phyloP scores from a whole-genome alignment of 1,284 basidiomycete genomes.

The Rhodofomes roseus region DNA sequence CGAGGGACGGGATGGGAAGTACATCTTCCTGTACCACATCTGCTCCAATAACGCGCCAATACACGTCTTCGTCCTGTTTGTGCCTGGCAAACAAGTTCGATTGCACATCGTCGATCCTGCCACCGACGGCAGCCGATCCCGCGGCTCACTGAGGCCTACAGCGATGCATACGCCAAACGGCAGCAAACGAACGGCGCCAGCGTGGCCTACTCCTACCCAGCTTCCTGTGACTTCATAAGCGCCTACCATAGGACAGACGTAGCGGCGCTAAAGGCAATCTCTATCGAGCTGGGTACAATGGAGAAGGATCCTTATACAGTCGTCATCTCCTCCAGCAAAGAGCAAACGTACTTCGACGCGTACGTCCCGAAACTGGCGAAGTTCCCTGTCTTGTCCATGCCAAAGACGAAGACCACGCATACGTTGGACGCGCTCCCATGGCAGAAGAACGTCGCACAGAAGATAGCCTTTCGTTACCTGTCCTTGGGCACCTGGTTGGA shows the following conservation, averaged over 20 bases:
- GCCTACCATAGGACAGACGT: constrained; percentile 79
- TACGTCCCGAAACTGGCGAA: constrained; percentile 71
- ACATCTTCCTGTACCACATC: constrained; percentile 92
- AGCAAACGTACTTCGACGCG: constrained; percentile 82
- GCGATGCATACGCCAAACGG: constrained; percentile 50
- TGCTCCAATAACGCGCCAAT: constrained; percentile 70
- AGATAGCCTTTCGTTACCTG: constrained; percentile 86
- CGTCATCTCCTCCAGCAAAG: constrained; percentile 84
- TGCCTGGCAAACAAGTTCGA: constrained; percentile 67
- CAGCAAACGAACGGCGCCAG: constrained; percentile 37
- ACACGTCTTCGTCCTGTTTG: constrained; percentile 91
- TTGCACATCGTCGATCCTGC: constrained; percentile 92
- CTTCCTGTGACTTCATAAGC: constrained; percentile 67
- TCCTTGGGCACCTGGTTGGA: constrained; percentile 79
- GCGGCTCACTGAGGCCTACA: constrained; percentile 75
- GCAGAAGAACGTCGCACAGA: constrained; percentile 68
- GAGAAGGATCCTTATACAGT: constrained; percentile 74
- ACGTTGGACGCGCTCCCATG: constrained; percentile 76
- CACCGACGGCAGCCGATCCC: constrained; percentile 80
- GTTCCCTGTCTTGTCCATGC: constrained; percentile 89
- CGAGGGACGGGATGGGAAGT: constrained; percentile 70
- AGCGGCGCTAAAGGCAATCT: constrained; percentile 84
- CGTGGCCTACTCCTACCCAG: constrained; percentile 65
- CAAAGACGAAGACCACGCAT: constrained; percentile 71
- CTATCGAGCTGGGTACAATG: constrained; percentile 78